Base-by-base conservation (phyloP, 257 asterid genomes). In the Salvia splendens region DNA sequence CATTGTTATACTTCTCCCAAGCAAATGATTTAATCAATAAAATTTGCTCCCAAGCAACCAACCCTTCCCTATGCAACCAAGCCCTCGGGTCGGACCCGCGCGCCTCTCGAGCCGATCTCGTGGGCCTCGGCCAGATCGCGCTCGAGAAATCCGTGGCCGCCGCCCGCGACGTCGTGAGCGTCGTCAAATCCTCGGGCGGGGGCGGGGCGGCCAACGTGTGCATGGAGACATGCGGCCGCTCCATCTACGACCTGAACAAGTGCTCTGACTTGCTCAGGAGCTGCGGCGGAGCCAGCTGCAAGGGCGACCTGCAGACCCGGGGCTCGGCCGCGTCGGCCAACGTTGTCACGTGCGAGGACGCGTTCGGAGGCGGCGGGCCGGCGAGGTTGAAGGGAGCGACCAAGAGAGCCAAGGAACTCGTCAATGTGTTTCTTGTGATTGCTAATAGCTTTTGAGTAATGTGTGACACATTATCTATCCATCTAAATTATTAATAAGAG, bases 311-410 rank as follows among this genome's bases (percentile, higher is more conserved):
- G 1, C 45, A 52, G 53, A n/a, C 64, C 0, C 11, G 2, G 8
- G 84, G 36, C 12, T 73, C 87, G 0, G 81, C 77, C 3, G 92
- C 89, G 8, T 4, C 2, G 2, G 52, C 67, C 7, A 58, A 65
- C 41, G 32, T 75, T 1, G 47, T 4, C 8, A 66, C 71, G 0
- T 85, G 89, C 35, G 79, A 79, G 6, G 80, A 70, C 0, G 60
- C 33, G 65, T 78, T 67, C 4, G 54, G 52, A 0, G 9, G 40
- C 15, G 60, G 16, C 12, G 82, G 72, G 57, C 85, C 88, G 11
- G 5, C 30, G 1, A 10, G 71, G 4, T n/a, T 83, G 10, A 56
- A 52, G 49, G 24, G 24, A 5, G 74, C 73, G 0, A 61, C 42
- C 24, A 30, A 42, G 2, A 48, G 12, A 15, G 57, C 81, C 2